Evolutionary conservation across 768 basidiomycete species (phyloP).

Genomic region (Boletales sp.): DNA sequence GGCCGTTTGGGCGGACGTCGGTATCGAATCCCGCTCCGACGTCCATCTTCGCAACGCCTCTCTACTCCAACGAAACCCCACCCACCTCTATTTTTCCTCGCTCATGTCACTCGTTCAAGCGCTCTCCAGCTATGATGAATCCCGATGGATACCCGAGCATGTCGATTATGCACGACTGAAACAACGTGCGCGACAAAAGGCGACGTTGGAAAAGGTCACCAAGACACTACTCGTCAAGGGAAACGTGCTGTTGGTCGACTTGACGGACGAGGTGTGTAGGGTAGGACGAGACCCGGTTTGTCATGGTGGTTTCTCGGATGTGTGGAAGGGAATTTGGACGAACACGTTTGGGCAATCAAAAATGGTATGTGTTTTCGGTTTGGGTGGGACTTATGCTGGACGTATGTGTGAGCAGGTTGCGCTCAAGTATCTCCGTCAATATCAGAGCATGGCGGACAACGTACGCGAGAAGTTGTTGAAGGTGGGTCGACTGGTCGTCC

Average conservation of each 20-base stretch:
- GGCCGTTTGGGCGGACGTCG: constrained; percentile 42
- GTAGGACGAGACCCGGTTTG: constrained; percentile 46
- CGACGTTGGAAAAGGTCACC: constrained; percentile 49
- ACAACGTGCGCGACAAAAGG: constrained; percentile 56
- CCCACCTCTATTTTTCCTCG: constrained; percentile 49
- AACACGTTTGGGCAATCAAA: constrained; percentile 38
- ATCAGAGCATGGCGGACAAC: constrained; percentile 45
- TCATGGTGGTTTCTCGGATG: constrained; percentile 57
- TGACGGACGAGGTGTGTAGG: constrained; percentile 52
- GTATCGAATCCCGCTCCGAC: constrained; percentile 49
- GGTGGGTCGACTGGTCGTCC: constrained; percentile 26
- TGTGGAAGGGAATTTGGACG: constrained; percentile 57
- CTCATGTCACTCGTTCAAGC: constrained; percentile 50
- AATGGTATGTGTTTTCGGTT: constrained; percentile 10
- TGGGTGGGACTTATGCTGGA: background rate
- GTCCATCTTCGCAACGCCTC: constrained; percentile 61
- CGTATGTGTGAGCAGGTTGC: constrained; percentile 40
- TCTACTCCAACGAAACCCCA: constrained; percentile 51
- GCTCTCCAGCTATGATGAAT: constrained; percentile 54
- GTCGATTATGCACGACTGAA: constrained; percentile 54
- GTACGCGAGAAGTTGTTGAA: constrained; percentile 51
- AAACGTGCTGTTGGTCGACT: constrained; percentile 45
- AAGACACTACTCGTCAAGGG: constrained; percentile 54
- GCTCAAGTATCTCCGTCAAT: constrained; percentile 49
- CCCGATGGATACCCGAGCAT: constrained; percentile 51